Evolutionary conservation across 345 rosid genomes (phyloP).

Genomic region (Geranium rotundifolium): DNA sequence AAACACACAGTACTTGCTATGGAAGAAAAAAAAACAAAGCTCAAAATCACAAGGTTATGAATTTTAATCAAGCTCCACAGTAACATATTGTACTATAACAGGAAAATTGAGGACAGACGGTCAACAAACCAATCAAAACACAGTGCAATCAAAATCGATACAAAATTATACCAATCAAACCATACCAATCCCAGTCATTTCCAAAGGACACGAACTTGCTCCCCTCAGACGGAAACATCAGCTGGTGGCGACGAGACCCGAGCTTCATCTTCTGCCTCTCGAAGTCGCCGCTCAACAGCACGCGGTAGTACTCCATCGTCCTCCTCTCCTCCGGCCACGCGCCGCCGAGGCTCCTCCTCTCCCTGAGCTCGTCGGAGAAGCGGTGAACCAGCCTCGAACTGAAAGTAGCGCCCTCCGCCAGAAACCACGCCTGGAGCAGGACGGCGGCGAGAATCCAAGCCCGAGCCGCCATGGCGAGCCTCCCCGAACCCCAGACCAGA

Average conservation of each 20-base stretch:
- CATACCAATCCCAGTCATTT: constrained; percentile 65
- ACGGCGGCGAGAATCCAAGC: too few relatives aligned
- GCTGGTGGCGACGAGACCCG: constrained; percentile 31
- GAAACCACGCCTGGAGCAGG: too few relatives aligned
- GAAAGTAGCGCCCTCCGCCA: constrained; percentile 18
- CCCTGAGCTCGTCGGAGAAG: constrained; percentile 62
- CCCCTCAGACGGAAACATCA: constrained; percentile 74
- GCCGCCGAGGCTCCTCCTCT: constrained; percentile 11
- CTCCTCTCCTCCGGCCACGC: constrained; percentile 40
- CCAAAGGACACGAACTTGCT: constrained; percentile 58
- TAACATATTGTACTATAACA: too few relatives aligned
- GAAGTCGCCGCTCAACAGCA: constrained; percentile 40
- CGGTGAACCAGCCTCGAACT: constrained; percentile 62
- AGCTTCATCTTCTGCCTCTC: constrained; percentile 72
- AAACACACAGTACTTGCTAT: too few relatives aligned
- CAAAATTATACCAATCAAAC: not conserved
- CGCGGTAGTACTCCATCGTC: constrained; percentile 45
- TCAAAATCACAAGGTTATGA: too few relatives aligned
- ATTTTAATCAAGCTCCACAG: too few relatives aligned
- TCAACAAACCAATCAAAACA: not conserved
- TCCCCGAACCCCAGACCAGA: too few relatives aligned
- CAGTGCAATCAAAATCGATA: not conserved
- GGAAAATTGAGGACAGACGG: not conserved
- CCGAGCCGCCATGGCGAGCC: too few relatives aligned
- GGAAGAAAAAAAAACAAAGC: too few relatives aligned